Conservation (phyloP, 345 rosid species). For the Hibiscus mutabilis region DNA sequence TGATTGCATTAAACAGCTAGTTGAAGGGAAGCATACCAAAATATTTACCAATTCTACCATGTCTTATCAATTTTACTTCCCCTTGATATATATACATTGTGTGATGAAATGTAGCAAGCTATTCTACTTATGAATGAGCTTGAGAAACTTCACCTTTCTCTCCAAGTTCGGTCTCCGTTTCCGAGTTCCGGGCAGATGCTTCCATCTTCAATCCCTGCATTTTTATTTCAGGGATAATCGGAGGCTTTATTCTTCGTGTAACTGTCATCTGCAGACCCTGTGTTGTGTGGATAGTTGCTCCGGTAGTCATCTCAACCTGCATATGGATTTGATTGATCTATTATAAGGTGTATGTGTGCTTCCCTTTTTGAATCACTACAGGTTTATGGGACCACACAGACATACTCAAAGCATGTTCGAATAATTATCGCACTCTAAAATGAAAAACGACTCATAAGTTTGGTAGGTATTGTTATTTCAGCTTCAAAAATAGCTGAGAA, state of each 20-base stretch:
- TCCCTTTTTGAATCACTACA: not conserved
- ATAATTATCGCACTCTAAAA: not conserved
- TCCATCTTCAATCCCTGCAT: conserved; percentile 29
- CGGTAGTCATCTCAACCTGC: conserved; percentile 88
- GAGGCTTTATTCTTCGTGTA: conserved; percentile 48
- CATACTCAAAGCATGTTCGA: not conserved
- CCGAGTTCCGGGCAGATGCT: conserved; percentile 7
- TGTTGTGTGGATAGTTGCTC: conserved; percentile 94
- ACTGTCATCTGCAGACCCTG: conserved; percentile 70
- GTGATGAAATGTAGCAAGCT: not conserved
- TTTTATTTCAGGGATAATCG: conserved; percentile 36
- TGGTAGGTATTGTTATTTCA: not conserved
- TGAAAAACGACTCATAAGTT: not conserved
- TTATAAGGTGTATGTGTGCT: not conserved
- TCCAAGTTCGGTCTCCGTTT: conserved; percentile 20
- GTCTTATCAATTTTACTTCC: not conserved
- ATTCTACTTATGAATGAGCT: conserved; percentile 25
- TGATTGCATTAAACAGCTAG: not conserved
- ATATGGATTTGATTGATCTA: conserved; percentile 18
- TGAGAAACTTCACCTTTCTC: conserved; percentile 49
- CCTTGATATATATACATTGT: not conserved
- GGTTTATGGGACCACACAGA: not conserved
- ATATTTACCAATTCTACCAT: not conserved
- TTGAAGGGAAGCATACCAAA: not conserved
- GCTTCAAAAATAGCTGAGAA: not conserved